phyloP scores from a whole-genome alignment of 2,329 filamentous ascomycete species.

The Botrytis hyacinthi region DNA sequence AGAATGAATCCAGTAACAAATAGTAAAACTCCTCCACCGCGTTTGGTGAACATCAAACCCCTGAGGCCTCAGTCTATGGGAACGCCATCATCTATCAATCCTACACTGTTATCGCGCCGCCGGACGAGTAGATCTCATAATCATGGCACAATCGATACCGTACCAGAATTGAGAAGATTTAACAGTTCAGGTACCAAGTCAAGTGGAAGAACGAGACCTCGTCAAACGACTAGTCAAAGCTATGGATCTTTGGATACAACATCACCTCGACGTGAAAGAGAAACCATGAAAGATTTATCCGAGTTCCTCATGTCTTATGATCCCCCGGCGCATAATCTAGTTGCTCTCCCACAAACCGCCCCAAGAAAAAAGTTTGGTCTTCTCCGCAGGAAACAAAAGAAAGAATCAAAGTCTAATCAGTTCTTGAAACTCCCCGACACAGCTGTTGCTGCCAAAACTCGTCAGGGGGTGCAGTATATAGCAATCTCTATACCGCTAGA shows the following conservation, averaged over 20 bases:
- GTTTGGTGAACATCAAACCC: background rate
- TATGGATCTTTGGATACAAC: background rate
- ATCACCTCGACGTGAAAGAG: conserved; percentile 24
- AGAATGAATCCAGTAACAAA: background rate
- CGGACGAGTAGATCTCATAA: conserved; percentile 11
- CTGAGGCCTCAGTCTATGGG: background rate
- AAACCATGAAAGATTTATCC: conserved; percentile 41
- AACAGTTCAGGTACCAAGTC: background rate
- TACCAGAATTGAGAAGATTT: conserved; percentile 11
- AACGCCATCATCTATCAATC: conserved; percentile 5
- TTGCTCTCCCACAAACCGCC: conserved; percentile 44
- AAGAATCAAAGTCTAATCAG: conserved; percentile 38
- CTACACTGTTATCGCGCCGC: conserved; percentile 13
- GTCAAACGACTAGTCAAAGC: background rate
- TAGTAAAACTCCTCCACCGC: background rate
- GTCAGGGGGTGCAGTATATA: conserved; percentile 55
- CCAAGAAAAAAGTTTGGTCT: conserved; percentile 38
- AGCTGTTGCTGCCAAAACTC: conserved; percentile 54
- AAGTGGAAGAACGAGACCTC: background rate
- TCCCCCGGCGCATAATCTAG: conserved; percentile 50
- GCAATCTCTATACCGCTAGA: conserved; percentile 59
- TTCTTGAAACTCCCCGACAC: conserved; percentile 51
- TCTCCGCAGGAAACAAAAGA: conserved; percentile 39
- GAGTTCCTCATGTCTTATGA: conserved; percentile 51
- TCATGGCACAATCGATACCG: conserved; percentile 14